These are phyloP conservation scores for Gamarada debralockiae DNA, from an alignment of 495 filamentous ascomycete genomes.

Conservation along the genomic window DNA sequence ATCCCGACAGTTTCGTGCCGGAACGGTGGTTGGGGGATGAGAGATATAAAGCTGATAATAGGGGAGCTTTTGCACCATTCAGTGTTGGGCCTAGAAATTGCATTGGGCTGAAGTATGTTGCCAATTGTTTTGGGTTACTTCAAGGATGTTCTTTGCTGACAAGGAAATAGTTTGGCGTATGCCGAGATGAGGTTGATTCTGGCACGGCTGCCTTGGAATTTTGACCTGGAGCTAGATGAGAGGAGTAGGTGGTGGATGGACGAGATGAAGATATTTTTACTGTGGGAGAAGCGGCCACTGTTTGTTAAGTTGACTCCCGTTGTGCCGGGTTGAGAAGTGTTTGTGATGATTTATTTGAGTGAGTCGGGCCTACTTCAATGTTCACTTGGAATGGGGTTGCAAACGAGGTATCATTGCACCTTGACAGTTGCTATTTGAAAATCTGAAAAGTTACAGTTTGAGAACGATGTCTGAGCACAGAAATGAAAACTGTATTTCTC, in stretches of 20 bases:
- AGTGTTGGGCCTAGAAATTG: constrained; percentile 55
- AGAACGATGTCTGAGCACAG: too few species aligned
- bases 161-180: constrained; percentile 38
- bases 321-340: constrained; percentile 67
- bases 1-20: constrained; percentile 29
- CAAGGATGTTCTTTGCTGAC: too few species aligned
- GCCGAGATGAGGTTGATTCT: constrained; percentile 50
- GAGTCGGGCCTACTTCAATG: too few species aligned
- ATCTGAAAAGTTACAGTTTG: too few species aligned
- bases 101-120: constrained; percentile 41
- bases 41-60: constrained; percentile 37
- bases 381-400: too few species aligned
- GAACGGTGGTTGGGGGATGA: constrained; percentile 29
- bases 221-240: constrained; percentile 40
- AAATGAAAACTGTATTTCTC: too few species aligned
- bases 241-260: constrained; percentile 37
- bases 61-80: constrained; percentile 51
- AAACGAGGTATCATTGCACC: too few species aligned
- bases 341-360: too few species aligned
- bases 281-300: constrained; percentile 37
- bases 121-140: not conserved
- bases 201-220: constrained; percentile 49
- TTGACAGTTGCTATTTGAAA: too few species aligned
- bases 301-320: constrained; percentile 3
- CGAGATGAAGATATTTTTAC: constrained; percentile 32